Conservation (phyloP, 179 eudicot species). For the Vitellaria paradoxa region DNA sequence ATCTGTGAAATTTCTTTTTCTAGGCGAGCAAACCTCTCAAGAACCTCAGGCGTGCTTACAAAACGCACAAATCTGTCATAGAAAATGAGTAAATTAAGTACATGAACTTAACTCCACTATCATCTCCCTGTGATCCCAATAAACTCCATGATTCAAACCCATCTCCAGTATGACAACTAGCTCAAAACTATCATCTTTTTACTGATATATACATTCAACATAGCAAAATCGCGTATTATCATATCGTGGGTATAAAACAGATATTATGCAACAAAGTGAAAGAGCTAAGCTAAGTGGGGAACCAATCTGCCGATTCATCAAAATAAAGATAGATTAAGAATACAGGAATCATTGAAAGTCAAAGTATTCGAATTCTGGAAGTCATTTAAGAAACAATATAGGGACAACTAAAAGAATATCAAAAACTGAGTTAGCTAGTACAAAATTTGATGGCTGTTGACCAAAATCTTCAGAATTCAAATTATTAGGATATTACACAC, state of each 20-base stretch:
- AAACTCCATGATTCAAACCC: background rate
- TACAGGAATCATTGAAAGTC: background rate
- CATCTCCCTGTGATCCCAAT: background rate
- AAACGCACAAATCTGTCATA: conserved; percentile 51
- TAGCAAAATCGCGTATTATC: background rate
- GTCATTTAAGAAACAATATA: background rate
- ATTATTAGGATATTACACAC: background rate
- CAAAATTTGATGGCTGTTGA: background rate
- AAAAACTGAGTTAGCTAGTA: background rate
- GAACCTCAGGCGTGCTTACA: conserved; percentile 57
- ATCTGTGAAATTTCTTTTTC: conserved; percentile 52
- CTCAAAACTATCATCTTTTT: background rate
- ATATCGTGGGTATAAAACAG: no score
- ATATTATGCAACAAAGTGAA: background rate
- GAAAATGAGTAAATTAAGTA: background rate
- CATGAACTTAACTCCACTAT: background rate
- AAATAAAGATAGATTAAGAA: background rate
- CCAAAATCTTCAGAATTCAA: background rate
- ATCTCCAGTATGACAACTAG: background rate
- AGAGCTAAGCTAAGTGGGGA: background rate
- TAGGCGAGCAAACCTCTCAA: conserved; percentile 49
- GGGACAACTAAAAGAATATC: background rate
- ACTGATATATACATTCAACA: background rate
- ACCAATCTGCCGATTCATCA: background rate
- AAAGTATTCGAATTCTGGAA: background rate